Evolutionary conservation across 257 asterid genomes (phyloP), one percentile per base, ranked within the genome.

Genomic region (Nicotiana tomentosiformis): DNA sequence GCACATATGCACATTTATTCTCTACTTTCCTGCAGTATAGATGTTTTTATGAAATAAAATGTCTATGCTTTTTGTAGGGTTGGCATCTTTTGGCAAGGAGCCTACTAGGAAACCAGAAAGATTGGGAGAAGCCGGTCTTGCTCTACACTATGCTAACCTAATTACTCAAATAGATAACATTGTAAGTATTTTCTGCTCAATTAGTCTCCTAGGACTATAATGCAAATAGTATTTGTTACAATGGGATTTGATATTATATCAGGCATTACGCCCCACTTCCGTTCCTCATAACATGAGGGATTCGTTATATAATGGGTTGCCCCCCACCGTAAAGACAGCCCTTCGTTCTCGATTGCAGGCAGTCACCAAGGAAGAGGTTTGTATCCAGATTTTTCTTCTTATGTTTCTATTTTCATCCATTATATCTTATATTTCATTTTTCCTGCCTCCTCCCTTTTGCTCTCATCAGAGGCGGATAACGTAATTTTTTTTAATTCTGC

Each of bases 241-340:
- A 49, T 46, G 80, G 77, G 18, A 76, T 76, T 76, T 18, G 35
- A 65, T 83, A 68, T 87, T 39, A 69, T 84, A 66, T n/a, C 58
- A 95, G 98, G 97, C 97, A 11, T 90, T 95, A 12, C 96, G 95
- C 10, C 97, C 98, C 29, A 86, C 95, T 66, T 92, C 98, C 81
- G 95, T 95, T 78, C 99, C 99, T 80, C 98, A 97, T 74, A 95
- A 92, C 85, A 90, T 83, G 92, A 92, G 99, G 87, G 99, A 95
- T 83, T 85, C 93, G 23, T 78, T 95, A 86, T 95, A 95, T 85
- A 91, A 88, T 58, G 98, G 98, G 82, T 88, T 95, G 90, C 99
- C 99, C 46, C 90, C 93, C 46, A 30, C 88, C 51, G 87, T 93
- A 78, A 95, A 91, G 90, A 15, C 87, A 77, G 87, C 95, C 66